These are phyloP conservation scores for Cucurbita maxima DNA, from an alignment of 306 rosid genomes.

Conservation along the genomic window DNA sequence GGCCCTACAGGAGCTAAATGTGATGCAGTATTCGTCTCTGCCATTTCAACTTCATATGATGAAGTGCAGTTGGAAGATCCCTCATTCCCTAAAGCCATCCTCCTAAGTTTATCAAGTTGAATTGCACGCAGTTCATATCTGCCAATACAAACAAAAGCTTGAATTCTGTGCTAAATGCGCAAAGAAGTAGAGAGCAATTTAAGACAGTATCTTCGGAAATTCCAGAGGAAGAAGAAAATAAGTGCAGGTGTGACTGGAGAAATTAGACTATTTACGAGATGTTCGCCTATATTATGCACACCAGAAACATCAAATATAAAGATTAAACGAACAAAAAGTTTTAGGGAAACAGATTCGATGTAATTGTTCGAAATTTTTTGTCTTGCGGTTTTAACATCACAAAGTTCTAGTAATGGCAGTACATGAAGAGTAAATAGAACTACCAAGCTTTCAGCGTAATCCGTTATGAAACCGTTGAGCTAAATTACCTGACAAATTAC, in stretches of 20 bases:
- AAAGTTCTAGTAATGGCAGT: neutral
- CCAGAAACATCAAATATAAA: neutral
- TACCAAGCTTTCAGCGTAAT: neutral
- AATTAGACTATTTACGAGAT: neutral
- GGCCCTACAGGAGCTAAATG: neutral
- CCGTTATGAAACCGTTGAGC: neutral
- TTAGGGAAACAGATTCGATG: neutral
- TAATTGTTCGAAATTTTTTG: neutral
- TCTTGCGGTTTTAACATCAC: neutral
- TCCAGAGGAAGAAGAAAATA: neutral
- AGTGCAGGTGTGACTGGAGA: neutral
- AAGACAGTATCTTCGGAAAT: neutral
- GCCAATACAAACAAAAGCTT: conserved; percentile 11
- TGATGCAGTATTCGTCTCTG: conserved; percentile 30
- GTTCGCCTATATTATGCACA: neutral
- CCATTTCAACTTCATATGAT: conserved; percentile 60
- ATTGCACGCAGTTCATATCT: conserved; percentile 70
- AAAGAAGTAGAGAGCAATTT: neutral
- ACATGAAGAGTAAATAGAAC: neutral
- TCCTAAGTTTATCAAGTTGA: conserved; percentile 39
- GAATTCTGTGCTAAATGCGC: neutral
- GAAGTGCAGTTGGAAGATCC: conserved; percentile 31
- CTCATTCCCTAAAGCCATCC: conserved; percentile 40
- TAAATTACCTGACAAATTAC: neutral
- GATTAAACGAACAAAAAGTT: neutral